These are phyloP conservation scores for Dothideomycetes sp. DNA, from an alignment of 2,329 filamentous ascomycete genomes.

Conservation along the genomic window DNA sequence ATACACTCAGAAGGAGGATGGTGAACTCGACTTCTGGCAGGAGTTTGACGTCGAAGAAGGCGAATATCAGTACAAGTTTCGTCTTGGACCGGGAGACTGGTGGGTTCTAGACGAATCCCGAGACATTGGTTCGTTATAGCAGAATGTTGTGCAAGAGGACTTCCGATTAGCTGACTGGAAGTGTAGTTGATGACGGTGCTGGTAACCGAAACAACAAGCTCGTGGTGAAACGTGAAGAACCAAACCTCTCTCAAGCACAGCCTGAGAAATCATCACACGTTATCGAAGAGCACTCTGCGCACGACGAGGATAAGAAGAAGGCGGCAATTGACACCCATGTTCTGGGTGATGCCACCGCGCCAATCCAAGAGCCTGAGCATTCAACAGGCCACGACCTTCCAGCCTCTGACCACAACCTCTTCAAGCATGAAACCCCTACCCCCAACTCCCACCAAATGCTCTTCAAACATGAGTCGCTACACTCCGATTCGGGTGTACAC, in stretches of 20 bases:
- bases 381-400: constrained; percentile 3
- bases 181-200: constrained; percentile 36
- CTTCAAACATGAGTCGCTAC: constrained; percentile 6
- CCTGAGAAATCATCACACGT: too few species aligned
- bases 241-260: too few species aligned
- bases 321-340: background rate
- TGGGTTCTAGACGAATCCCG: constrained; percentile 57
- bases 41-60: constrained; percentile 44
- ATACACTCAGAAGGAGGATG: constrained; percentile 32
- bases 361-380: background rate
- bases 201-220: constrained; percentile 46
- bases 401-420: constrained; percentile 1
- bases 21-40: constrained; percentile 47
- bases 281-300: too few species aligned
- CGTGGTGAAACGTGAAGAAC: constrained; percentile 16
- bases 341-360: background rate
- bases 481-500: background rate
- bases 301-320: too few species aligned
- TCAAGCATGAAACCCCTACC: constrained; percentile 6
- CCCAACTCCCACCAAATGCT: constrained; percentile 1
- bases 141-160: background rate
- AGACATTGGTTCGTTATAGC: constrained; percentile 42
- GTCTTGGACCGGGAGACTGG: constrained; percentile 55
- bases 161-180: background rate
- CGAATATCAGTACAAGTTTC: constrained; percentile 65